Conservation (phyloP, 2,329 filamentous ascomycete species). For the Graphiopsis chlorocephala region DNA sequence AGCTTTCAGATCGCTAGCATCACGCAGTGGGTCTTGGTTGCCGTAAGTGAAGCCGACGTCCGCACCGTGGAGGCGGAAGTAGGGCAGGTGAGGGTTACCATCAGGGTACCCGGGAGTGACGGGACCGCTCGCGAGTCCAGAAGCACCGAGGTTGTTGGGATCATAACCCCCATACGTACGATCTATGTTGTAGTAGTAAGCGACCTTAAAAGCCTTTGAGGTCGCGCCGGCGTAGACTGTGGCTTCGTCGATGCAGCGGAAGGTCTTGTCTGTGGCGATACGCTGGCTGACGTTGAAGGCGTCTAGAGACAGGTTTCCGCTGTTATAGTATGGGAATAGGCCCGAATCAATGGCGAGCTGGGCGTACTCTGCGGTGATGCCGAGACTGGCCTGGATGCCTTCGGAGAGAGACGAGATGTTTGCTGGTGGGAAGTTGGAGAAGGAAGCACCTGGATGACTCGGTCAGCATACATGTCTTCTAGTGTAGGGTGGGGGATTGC, state of each 20-base stretch:
- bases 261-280: constrained; percentile 57
- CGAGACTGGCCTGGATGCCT: constrained; percentile 46
- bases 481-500: background rate
- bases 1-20: constrained; percentile 49
- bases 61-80: constrained; percentile 58
- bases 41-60: constrained; percentile 40
- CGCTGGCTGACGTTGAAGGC: constrained; percentile 56
- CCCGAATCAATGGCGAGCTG: constrained; percentile 42
- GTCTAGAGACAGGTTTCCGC: constrained; percentile 53
- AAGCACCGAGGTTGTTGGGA: constrained; percentile 53
- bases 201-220: constrained; percentile 45
- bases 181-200: constrained; percentile 62
- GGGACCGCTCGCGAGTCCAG: constrained; percentile 34
- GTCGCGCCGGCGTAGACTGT: constrained; percentile 52
- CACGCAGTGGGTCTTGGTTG: constrained; percentile 43
- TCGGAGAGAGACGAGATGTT: constrained; percentile 42
- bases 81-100: constrained; percentile 51
- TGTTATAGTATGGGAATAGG: constrained; percentile 51
- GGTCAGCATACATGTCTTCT: background rate
- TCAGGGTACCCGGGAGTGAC: constrained; percentile 38
- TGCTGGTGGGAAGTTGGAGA: constrained; percentile 48
- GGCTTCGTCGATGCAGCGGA: constrained; percentile 60
- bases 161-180: constrained; percentile 54
- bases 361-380: constrained; percentile 43
- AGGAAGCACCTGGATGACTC: constrained; percentile 42